Base-by-base conservation (phyloP, 2,329 filamentous ascomycete species). In the Davidsoniella virescens region DNA sequence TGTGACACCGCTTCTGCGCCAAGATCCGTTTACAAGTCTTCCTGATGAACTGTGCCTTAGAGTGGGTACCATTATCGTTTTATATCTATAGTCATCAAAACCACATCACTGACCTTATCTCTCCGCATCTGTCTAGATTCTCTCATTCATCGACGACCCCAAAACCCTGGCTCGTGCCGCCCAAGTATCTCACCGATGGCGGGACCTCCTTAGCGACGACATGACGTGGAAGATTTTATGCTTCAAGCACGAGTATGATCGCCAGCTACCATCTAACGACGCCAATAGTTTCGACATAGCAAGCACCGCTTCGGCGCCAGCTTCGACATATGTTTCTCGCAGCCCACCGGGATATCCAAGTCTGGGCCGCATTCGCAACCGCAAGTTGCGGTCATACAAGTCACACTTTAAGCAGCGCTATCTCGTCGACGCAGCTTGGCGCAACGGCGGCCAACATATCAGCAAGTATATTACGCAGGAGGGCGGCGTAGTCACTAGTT, bases 201-300 rank as follows among this genome's bases (percentile, higher is more conserved):
- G 86, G 55, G 88, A 95, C 64, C 73, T 98, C 6, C 73, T 98
- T 46, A 90, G 84, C 61, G 92, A 98, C 63, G 92, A 98, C 64
- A 88, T 95, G 67, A 94, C 92, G 1, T 98, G 92, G 92, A 95
- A 94, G 69, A 87, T 92, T 54, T 73, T 98, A 17, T 96, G 90
- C 63, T 87, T 93, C 56, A 95, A 94, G 66, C 90, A 94, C 63
- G 87, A 92, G 54, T 98, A 94, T 64, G 78, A 65, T 64, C 71
- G 75, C 41, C 69, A 71, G 52, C 62, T 76, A 49, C 78, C 75
- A 14, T 73, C 76, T 54, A 64, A 66, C 6, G 39, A 43, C 10
- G 5, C 39, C 12, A 16, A 40, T 10, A n/a, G 36, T 17, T 29
- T 18, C 17, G 47, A 49, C 26, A 20, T 33, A 12, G 40, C 20